Evolutionary conservation across 495 filamentous ascomycete species (phyloP), one percentile per base, ranked within the genome.

Genomic region (Alectoria sarmentosa): DNA sequence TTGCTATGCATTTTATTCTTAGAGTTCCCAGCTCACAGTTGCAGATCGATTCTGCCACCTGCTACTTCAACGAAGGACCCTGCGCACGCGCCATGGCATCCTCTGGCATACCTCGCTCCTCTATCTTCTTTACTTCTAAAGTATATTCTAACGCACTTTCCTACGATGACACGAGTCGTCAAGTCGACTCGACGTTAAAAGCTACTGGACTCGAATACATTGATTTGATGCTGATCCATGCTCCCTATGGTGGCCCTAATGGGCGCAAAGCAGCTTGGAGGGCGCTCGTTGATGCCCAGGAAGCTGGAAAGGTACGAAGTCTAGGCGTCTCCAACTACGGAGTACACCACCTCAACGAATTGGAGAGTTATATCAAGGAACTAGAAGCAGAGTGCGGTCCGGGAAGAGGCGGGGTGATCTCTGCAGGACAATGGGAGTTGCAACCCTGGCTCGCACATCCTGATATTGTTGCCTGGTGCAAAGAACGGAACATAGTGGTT

Each of bases 401-500:
- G 58, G 54, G 58, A 37, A 46, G 61, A 42, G 64, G 58, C 58
- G 64, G 61, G 66, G 74, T 84, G 83, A 88, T 86, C 68, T 88
- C 89, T 14, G 90, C 92, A 67, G 95, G 96, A 82, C 91, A 96
- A 79, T 87, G 96, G 72, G 92, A 96, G 76, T 77, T 92, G 55
- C 86, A 79, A 76, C 85, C 83, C 66, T 89, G 80, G 78, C 81
- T 81, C 1, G 79, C 81, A 60, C 82, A 86, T 65, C 68, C 72
- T 8, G 66, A 79, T 9, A 75, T 84, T 28, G 61, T 82, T 8
- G 64, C 76, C 28, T 84, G 69, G 63, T 79, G 79, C 58, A 69
- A 76, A 30, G 64, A 67, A 64, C 77, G 84, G 65, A 76, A 76
- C 23, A 86, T 87, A 58, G 70, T 81, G 11, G 72, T 84, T n/a